Evolutionary conservation across 2,329 filamentous ascomycete species (phyloP).

Genomic region (Fusarium phyllophilum): DNA sequence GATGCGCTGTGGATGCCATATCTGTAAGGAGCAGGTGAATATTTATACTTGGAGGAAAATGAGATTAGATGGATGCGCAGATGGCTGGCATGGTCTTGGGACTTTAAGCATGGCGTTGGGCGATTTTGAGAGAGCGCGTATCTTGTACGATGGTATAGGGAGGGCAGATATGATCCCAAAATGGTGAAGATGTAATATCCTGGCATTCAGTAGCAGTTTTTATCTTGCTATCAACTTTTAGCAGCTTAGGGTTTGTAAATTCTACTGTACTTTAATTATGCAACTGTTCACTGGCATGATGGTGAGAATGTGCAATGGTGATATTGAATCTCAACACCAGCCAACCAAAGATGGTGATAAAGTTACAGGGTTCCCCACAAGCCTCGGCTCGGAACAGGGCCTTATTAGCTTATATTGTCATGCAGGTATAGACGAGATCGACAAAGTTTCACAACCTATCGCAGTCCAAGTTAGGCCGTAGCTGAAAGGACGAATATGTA

Average conservation of each 20-base stretch:
- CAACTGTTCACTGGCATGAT: neutral
- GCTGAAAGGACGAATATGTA: neutral
- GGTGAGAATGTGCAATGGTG: neutral
- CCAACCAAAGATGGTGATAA: neutral
- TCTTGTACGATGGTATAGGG: constrained; percentile 15
- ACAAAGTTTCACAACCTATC: constrained; percentile 10
- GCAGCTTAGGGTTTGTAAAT: neutral
- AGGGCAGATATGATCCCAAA: constrained; percentile 11
- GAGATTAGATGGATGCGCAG: neutral
- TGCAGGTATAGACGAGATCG: constrained; percentile 21
- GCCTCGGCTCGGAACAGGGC: constrained; percentile 18
- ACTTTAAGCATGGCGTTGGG: constrained; percentile 46
- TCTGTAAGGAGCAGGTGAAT: constrained; percentile 62
- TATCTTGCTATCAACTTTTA: neutral
- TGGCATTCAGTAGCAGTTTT: neutral
- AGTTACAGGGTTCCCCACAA: constrained; percentile 12
- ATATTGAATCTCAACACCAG: neutral
- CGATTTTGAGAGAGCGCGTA: constrained; percentile 24
- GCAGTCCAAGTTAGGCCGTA: neutral
- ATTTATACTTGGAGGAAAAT: constrained; percentile 13
- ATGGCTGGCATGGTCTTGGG: constrained; percentile 25
- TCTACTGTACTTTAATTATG: neutral
- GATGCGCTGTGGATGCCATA: constrained; percentile 99
- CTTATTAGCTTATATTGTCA: neutral
- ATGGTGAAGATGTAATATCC: neutral